Percentiles rank a stretch among this genome's conserved stretches.
These are phyloP conservation scores for Discostella stelligeroides DNA, from an alignment of 108 stramenopile species.

Conservation along the genomic window DNA sequence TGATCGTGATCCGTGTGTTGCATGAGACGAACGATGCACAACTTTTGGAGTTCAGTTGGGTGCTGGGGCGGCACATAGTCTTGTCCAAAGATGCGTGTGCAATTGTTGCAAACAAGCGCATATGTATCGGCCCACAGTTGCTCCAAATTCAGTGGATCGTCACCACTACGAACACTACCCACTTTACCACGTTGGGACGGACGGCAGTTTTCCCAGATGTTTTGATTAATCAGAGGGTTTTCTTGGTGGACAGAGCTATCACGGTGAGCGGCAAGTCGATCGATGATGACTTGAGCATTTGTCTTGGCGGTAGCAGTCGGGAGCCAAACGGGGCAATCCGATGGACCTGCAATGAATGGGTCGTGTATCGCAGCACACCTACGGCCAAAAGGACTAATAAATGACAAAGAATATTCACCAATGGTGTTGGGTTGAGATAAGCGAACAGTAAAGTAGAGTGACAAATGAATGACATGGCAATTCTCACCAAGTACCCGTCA, in stretches of 20 bases:
- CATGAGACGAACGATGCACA: slow-evolving; percentile 31
- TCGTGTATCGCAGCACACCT: slow-evolving; percentile 49
- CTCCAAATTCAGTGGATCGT: neutral
- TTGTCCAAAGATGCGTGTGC: slow-evolving; percentile 10
- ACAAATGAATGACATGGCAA: neutral
- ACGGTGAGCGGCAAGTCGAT: slow-evolving; percentile 19
- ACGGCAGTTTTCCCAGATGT: slow-evolving; percentile 49
- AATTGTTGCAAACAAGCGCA: slow-evolving; percentile 31
- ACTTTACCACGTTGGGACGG: slow-evolving; percentile 17
- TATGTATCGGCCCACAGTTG: slow-evolving; percentile 37
- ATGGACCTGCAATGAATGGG: slow-evolving; percentile 28
- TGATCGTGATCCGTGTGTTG: neutral
- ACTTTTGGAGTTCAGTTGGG: slow-evolving; percentile 28
- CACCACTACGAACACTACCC: neutral
- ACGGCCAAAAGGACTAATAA: no score
- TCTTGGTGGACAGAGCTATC: slow-evolving; percentile 36
- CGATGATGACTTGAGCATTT: slow-evolving; percentile 38
- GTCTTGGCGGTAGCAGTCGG: slow-evolving; percentile 33
- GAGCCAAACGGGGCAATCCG: slow-evolving; percentile 30
- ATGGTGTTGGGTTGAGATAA: neutral
- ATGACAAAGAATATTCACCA: slow-evolving; percentile 5
- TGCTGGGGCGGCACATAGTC: slow-evolving; percentile 3
- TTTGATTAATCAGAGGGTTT: slow-evolving; percentile 36
- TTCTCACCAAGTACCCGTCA: slow-evolving; percentile 34
- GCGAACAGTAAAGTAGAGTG: neutral